Conservation (phyloP, 805 yeast species). For the Ogataea philodendri region DNA sequence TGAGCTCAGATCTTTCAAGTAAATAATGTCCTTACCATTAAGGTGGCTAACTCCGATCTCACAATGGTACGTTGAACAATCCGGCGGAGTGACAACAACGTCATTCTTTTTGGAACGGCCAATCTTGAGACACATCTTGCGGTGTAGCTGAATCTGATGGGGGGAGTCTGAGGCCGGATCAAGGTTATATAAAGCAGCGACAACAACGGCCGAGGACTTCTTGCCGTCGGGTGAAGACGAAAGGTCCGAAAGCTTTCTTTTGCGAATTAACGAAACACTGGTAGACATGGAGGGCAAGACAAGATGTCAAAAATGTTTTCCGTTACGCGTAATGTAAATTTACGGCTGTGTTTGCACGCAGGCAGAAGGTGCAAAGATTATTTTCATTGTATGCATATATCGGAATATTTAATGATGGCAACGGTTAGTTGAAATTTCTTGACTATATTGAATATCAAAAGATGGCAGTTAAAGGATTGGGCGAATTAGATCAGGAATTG, state of each 20-base stretch:
- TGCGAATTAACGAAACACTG: slow-evolving; percentile 15
- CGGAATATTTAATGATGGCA: too few species aligned
- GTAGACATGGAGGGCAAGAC: slow-evolving; percentile 9
- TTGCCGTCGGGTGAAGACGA: slow-evolving; percentile 9
- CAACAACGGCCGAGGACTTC: slow-evolving; percentile 1
- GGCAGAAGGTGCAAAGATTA: background rate
- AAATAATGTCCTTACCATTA: slow-evolving; percentile 38
- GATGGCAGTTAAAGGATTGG: slow-evolving; percentile 84
- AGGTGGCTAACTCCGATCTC: slow-evolving; percentile 44
- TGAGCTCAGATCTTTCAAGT: slow-evolving; percentile 55
- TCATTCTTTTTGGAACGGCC: slow-evolving; percentile 49
- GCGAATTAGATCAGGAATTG: slow-evolving; percentile 42
- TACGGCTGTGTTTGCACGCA: too few species aligned
- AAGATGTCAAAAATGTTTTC: background rate
- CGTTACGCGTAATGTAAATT: slow-evolving; percentile 10
- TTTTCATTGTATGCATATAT: too few species aligned
- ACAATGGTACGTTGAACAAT: slow-evolving; percentile 67
- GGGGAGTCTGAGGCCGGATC: slow-evolving; percentile 14
- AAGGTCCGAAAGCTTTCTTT: slow-evolving; percentile 13
- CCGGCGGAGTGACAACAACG: slow-evolving; percentile 41
- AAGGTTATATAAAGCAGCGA: slow-evolving; percentile 17
- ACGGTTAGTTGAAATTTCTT: too few species aligned
- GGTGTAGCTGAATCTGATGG: slow-evolving; percentile 14
- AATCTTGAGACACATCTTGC: slow-evolving; percentile 19
- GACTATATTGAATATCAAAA: slow-evolving; percentile 10